A percentile compares a stretch with the other conserved stretches of the same genome.
These are phyloP conservation scores for Neospermospora avenae DNA, from an alignment of 2,329 filamentous ascomycete genomes.

Conservation along the genomic window DNA sequence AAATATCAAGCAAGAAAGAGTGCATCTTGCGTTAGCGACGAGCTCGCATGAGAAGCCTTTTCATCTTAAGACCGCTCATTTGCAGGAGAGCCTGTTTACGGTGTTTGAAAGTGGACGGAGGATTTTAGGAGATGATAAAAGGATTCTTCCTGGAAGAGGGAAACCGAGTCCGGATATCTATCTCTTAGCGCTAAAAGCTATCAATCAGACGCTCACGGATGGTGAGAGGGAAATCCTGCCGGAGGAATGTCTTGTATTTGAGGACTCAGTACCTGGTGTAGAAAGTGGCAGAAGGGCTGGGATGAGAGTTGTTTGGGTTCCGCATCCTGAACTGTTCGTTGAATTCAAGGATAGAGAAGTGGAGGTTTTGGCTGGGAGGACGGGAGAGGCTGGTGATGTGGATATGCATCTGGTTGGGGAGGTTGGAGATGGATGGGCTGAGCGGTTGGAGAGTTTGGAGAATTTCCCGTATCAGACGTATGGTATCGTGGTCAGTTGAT, in stretches of 20 bases:
- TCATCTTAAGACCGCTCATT: constrained; percentile 43
- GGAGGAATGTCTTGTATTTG: constrained; percentile 92
- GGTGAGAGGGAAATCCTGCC: constrained; percentile 66
- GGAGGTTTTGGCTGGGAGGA: constrained; percentile 76
- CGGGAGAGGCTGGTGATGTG: constrained; percentile 41
- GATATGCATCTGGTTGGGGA: constrained; percentile 60
- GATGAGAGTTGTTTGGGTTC: constrained; percentile 93
- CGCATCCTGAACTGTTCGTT: constrained; percentile 72
- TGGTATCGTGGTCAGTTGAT: constrained; percentile 43
- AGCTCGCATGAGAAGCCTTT: constrained; percentile 52
- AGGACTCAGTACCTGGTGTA: constrained; percentile 90
- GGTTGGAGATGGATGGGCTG: constrained; percentile 58
- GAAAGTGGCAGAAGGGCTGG: constrained; percentile 87
- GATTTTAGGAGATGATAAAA: constrained; percentile 80
- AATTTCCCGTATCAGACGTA: constrained; percentile 58
- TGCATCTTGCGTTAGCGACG: constrained; percentile 79
- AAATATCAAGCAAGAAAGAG: constrained; percentile 31
- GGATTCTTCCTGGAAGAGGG: constrained; percentile 75
- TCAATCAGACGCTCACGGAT: constrained; percentile 69
- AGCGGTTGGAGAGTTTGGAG: constrained; percentile 49
- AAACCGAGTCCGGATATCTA: constrained; percentile 97
- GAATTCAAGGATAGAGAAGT: constrained; percentile 75
- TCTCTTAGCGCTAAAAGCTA: constrained; percentile 74
- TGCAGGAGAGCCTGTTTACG: constrained; percentile 52
- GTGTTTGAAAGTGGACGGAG: constrained; percentile 68